Evolutionary conservation across 1,284 basidiomycete genomes (phyloP).

Genomic region (Moniliella sp.): DNA sequence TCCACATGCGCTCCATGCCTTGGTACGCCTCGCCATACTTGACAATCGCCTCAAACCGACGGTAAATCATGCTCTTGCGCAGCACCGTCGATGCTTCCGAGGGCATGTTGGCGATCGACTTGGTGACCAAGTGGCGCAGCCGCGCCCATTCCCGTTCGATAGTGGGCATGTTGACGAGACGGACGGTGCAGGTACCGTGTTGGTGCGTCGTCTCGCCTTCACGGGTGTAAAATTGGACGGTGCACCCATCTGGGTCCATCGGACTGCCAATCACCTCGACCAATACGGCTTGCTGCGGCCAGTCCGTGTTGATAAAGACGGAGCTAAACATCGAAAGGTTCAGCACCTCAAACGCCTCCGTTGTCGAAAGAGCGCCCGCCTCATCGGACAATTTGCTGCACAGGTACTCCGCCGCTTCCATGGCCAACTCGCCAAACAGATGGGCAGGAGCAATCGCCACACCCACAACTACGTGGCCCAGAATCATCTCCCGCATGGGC

Average conservation of each 20-base stretch:
- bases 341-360: slow-evolving; percentile 6
- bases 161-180: neutral
- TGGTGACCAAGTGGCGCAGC: slow-evolving; percentile 6
- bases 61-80: slow-evolving; percentile 7
- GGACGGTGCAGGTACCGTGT: slow-evolving; percentile 9
- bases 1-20: slow-evolving; percentile 11
- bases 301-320: slow-evolving; percentile 7
- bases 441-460: slow-evolving; percentile 8
- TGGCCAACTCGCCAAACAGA: slow-evolving; percentile 11
- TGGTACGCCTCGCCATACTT: slow-evolving; percentile 8
- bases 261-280: slow-evolving; percentile 8
- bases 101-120: slow-evolving; percentile 3
- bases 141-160: slow-evolving; percentile 5
- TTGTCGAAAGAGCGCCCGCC: neutral
- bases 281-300: slow-evolving; percentile 6
- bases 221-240: slow-evolving; percentile 10
- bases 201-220: slow-evolving; percentile 8
- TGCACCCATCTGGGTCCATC: slow-evolving; percentile 4
- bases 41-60: slow-evolving; percentile 10
- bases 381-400: neutral
- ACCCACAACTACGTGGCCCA: slow-evolving; percentile 10
- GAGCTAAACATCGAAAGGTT: slow-evolving; percentile 10
- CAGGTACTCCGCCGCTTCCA: slow-evolving; percentile 8
- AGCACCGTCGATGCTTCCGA: slow-evolving; percentile 3
- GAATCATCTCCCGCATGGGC: slow-evolving; percentile 10